Evolutionary conservation across 78 protist genomes (phyloP), one percentile per base, ranked within the genome.

Genomic region (Chrysochromulina parva): DNA sequence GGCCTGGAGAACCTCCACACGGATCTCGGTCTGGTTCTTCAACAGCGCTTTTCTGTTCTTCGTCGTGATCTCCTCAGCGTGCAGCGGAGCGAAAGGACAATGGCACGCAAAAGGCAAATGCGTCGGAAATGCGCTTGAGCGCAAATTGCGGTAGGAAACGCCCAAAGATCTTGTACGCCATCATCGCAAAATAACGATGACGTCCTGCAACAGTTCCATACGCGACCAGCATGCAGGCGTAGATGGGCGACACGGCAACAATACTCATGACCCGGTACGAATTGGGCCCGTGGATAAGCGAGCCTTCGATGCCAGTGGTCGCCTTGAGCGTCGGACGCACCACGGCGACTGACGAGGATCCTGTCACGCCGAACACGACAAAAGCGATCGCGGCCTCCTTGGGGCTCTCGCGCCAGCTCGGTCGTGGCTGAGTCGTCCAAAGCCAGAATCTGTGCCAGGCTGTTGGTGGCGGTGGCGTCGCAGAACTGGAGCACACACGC

Each of bases 401-500:
- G 22, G 19, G 28, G 26, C 20, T 38, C 80, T 87, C 80, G 17
- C 76, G 3, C 90, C 90, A 87, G 47, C 78, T 24, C 53, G 90
- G 90, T 24, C 90, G 90, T 3, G 3, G 54, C 57, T 48, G 74
- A 19, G 90, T 87, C 60, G 90, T 87, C 90, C 90, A 87, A 54
- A 13, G 20, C 90, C 90, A 87, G 58, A 87, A 87, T 38, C 38
- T 38, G 38, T 38, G 38, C 38, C 38, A 38, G 38, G 38, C 38
- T 38, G 38, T 38, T 38, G 38, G 38, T 38, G 38, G 38, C 38
- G 38, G 38, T 38, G 38, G 38, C 38, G 38, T 38, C n/a, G n/a
- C n/a, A 38, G 38, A 38, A 38, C 38, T 38, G 38, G 38, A 38
- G 38, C 38, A 38, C 38, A 38, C 38, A 38, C 38, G 38, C 38